Evolutionary conservation across 169 alveolate genomes (phyloP).

Genomic region (Plasmodium ovale): DNA sequence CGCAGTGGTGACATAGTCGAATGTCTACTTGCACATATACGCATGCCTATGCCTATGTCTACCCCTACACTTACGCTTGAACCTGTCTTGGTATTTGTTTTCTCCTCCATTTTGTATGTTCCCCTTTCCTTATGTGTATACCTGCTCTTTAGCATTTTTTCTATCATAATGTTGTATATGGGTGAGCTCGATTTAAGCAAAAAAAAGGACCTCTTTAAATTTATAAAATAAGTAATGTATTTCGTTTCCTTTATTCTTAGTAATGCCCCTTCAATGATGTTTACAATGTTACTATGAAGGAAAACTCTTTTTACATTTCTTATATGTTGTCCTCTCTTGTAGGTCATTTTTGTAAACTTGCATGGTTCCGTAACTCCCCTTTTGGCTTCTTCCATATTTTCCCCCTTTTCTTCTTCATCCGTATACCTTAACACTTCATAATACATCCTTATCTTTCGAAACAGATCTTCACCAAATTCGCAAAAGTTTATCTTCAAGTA

Average conservation of each 20-base stretch:
- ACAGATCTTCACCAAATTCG: slow-evolving; percentile 65
- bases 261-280: slow-evolving; percentile 25
- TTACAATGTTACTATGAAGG: not conserved
- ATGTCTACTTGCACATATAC: not conserved
- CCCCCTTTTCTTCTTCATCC: not conserved
- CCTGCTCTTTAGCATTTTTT: not conserved
- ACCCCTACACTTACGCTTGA: not conserved
- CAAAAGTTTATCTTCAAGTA: slow-evolving; percentile 52
- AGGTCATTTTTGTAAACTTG: not conserved
- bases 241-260: slow-evolving; percentile 36
- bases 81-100: not conserved
- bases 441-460: slow-evolving; percentile 29
- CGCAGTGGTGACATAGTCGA: not conserved
- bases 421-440: not conserved
- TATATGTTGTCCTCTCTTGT: not conserved
- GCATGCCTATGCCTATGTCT: not conserved
- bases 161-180: slow-evolving; percentile 12
- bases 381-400: not conserved
- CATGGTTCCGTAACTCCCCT: not conserved
- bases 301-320: not conserved
- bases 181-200: slow-evolving; percentile 5
- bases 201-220: slow-evolving; percentile 38
- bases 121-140: not conserved
- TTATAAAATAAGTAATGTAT: slow-evolving; percentile 20
- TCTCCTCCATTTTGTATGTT: not conserved